Conservation (phyloP, 2,329 filamentous ascomycete species). For the Colletotrichum costaricense region DNA sequence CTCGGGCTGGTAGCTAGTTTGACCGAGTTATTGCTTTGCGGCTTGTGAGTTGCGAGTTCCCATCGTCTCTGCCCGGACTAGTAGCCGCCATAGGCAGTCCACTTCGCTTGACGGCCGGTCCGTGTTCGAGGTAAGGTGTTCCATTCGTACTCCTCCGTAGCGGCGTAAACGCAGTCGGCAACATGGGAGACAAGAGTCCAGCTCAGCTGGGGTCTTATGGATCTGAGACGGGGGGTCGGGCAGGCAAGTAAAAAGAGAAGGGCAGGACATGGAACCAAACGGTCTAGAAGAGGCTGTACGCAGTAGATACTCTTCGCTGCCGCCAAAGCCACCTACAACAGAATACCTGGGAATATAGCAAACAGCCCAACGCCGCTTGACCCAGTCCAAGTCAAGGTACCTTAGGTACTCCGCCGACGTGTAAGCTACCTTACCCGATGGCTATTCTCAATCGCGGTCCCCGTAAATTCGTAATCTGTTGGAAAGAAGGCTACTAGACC, state of each 20-base stretch:
- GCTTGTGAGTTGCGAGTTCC: background rate
- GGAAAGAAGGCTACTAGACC: background rate
- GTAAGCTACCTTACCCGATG: background rate
- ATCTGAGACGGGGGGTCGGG: background rate
- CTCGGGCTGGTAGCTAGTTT: conserved; percentile 7
- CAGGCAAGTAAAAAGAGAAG: background rate
- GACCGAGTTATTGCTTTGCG: conserved; percentile 16
- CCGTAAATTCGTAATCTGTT: background rate
- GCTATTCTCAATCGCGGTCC: background rate
- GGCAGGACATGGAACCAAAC: background rate
- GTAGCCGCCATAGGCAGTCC: background rate
- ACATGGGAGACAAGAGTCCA: background rate
- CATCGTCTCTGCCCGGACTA: background rate
- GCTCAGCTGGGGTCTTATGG: background rate
- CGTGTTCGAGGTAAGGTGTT: background rate
- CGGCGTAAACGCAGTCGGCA: background rate
- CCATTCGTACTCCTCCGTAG: background rate
- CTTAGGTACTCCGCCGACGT: no score
- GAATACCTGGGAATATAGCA: background rate
- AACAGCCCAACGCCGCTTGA: background rate
- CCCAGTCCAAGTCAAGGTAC: background rate
- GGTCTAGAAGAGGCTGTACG: background rate
- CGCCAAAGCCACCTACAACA: background rate
- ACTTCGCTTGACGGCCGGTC: background rate
- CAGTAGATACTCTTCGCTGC: background rate